A percentile compares a stretch with the other conserved stretches of the same genome.
Evolutionary conservation across 345 rosid species (phyloP).

Genomic region (Eucalyptus tenuipes): DNA sequence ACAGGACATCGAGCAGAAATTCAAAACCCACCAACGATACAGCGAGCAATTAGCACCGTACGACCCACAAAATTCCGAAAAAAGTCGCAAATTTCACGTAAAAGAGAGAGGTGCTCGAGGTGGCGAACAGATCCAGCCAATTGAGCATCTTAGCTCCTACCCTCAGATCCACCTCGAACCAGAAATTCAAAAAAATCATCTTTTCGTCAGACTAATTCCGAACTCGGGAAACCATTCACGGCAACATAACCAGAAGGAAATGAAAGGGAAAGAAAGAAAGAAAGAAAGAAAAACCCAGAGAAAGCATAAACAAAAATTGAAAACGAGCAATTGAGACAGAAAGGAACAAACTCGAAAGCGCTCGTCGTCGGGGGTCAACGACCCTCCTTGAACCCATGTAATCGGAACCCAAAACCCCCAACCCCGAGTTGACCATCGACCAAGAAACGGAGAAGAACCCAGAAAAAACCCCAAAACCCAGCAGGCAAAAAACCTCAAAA

Average conservation of each 20-base stretch:
- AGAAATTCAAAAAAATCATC: not conserved
- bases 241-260: not conserved
- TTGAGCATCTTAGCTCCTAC: not conserved
- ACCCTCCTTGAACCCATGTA: not conserved
- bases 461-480: not conserved
- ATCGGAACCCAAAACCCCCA: not conserved
- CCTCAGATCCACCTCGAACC: not conserved
- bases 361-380: not conserved
- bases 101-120: not conserved
- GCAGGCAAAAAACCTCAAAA: not conserved
- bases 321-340: not conserved
- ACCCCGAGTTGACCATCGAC: not conserved
- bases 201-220: not conserved
- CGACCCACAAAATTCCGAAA: not conserved
- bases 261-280: not conserved
- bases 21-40: not conserved
- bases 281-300: no score
- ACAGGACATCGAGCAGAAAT: not conserved
- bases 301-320: not conserved
- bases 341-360: not conserved
- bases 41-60: not conserved
- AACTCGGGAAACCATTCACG: not conserved
- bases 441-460: not conserved
- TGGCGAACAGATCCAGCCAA: not conserved
- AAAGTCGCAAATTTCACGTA: not conserved